phyloP scores from a whole-genome alignment of 495 filamentous ascomycete genomes.

The Tuber borchii region DNA sequence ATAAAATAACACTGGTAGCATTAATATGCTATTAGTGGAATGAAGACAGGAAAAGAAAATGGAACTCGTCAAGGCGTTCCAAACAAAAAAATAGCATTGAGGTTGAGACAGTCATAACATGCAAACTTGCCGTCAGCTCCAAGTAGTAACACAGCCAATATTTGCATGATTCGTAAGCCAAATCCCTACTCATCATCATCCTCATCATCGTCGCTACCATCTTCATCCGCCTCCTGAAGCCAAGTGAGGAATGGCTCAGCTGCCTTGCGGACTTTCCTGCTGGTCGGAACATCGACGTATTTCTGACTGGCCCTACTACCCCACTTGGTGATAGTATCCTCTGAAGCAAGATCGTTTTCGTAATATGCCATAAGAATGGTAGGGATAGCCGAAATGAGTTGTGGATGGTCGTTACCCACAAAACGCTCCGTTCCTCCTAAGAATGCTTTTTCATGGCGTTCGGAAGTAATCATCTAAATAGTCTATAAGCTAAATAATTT shows the following conservation, averaged over 20 bases:
- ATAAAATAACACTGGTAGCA: background rate
- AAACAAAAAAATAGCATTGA: background rate
- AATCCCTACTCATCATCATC: conserved; percentile 10
- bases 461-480: conserved; percentile 68
- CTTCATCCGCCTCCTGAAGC: conserved; percentile 85
- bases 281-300: conserved; percentile 81
- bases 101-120: background rate
- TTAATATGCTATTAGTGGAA: background rate
- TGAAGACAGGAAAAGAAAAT: background rate
- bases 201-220: conserved; percentile 63
- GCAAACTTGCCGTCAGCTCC: background rate
- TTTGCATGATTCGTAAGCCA: background rate
- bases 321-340: conserved; percentile 86
- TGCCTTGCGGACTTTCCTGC: conserved; percentile 92
- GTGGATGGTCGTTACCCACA: conserved; percentile 71
- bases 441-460: conserved; percentile 91
- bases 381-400: conserved; percentile 69
- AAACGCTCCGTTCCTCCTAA: conserved; percentile 96
- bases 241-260: conserved; percentile 89
- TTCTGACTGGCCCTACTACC: conserved; percentile 93
- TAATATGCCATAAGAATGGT: conserved; percentile 83
- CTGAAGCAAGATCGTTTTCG: conserved; percentile 74
- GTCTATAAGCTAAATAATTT: conserved; percentile 31
- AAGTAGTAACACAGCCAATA: background rate
- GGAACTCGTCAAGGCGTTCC: background rate